Percentiles rank a stretch among this genome's conserved stretches.
Conservation (phyloP, 805 yeast species). For the Starmerella vaccinii region DNA sequence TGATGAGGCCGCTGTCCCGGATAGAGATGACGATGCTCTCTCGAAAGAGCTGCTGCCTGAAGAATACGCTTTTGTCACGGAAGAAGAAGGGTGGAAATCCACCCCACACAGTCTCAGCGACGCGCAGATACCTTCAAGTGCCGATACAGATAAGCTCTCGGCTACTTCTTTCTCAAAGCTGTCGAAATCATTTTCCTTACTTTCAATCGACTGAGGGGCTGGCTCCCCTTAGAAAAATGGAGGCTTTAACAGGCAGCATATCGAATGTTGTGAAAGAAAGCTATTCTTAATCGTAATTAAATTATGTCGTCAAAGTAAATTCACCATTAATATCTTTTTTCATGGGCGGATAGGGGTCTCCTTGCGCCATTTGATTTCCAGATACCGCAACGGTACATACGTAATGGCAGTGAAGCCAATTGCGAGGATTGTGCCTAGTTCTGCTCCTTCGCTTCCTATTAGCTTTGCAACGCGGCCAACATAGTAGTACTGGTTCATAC, state of each 20-base stretch:
- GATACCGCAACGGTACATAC: slow-evolving; percentile 56
- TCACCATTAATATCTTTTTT: too few relatives aligned
- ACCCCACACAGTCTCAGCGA: not conserved
- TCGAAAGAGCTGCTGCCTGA: too few relatives aligned
- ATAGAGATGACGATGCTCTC: too few relatives aligned
- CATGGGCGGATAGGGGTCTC: slow-evolving; percentile 18
- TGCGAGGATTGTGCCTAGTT: slow-evolving; percentile 69
- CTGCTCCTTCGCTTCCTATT: slow-evolving; percentile 59
- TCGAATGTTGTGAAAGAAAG: too few relatives aligned
- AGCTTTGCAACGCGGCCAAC: slow-evolving; percentile 60
- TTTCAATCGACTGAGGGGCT: not conserved
- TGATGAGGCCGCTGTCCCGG: too few relatives aligned
- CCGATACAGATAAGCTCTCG: not conserved
- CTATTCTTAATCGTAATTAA: too few relatives aligned
- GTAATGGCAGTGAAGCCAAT: slow-evolving; percentile 57
- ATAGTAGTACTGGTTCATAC: slow-evolving; percentile 83
- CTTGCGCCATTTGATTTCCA: slow-evolving; percentile 46
- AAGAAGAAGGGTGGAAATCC: not conserved
- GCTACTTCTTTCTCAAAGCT: not conserved
- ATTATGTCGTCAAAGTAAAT: too few relatives aligned
- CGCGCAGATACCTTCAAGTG: not conserved
- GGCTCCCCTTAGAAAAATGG: too few relatives aligned
- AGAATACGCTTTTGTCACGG: too few relatives aligned
- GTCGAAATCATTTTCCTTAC: not conserved
- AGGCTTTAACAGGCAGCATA: too few relatives aligned